These are phyloP conservation scores for Phlyctochytrium bullatum DNA, from an alignment of 192 early-diverging fungal species.

Conservation along the genomic window DNA sequence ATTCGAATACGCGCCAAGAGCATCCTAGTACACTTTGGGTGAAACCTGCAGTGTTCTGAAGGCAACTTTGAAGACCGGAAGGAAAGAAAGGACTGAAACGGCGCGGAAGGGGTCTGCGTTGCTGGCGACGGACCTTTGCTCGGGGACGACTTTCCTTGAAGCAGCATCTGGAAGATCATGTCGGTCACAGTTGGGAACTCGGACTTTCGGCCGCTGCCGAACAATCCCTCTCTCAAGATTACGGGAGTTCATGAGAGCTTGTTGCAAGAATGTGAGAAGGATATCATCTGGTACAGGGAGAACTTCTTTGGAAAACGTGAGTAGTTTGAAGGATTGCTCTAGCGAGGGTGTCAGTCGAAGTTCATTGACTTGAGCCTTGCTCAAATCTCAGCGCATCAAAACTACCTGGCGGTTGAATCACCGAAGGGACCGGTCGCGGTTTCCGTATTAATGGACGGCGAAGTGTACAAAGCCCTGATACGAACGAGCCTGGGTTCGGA, in stretches of 20 bases:
- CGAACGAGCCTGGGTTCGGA: conserved; percentile 56
- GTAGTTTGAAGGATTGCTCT: neutral
- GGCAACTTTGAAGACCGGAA: no score
- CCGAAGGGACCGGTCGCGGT: conserved; percentile 50
- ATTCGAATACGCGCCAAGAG: no score
- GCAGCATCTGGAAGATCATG: no score
- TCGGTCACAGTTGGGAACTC: conserved; percentile 47
- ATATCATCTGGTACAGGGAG: conserved; percentile 64
- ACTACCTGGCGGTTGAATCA: conserved; percentile 45
- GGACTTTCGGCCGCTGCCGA: conserved; percentile 42
- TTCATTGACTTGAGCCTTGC: neutral
- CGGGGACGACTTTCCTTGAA: no score
- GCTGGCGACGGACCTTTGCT: no score
- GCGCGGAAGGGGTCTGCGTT: no score
- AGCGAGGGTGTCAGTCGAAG: neutral
- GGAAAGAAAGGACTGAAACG: no score
- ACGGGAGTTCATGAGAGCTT: conserved; percentile 54
- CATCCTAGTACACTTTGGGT: no score
- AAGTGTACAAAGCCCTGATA: conserved; percentile 50
- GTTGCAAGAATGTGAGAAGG: conserved; percentile 69
- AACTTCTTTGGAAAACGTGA: conserved; percentile 63
- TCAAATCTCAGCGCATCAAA: conserved; percentile 39
- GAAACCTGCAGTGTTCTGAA: no score
- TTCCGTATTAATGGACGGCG: conserved; percentile 48
- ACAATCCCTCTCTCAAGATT: conserved; percentile 39